phyloP scores from a whole-genome alignment of 371 early-diverging fungal genomes.

The Quaeritorhiza haematococci region DNA sequence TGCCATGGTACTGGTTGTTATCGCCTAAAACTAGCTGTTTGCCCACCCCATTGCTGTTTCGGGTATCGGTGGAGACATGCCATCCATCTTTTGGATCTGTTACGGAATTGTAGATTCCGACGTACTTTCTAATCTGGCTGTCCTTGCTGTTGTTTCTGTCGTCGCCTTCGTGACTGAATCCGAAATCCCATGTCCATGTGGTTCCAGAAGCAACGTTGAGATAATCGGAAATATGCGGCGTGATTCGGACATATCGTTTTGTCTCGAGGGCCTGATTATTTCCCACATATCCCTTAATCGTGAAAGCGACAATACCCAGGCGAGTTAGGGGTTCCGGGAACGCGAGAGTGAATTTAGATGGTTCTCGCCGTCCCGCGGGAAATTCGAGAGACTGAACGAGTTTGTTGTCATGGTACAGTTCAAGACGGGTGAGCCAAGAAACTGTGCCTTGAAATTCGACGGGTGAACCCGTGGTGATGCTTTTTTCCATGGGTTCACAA shows the following conservation, averaged over 20 bases:
- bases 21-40: too few relatives aligned
- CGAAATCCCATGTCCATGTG: slow-evolving; percentile 6
- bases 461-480: too few relatives aligned
- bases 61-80: too few relatives aligned
- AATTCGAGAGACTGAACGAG: not conserved
- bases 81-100: too few relatives aligned
- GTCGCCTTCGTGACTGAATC: too few relatives aligned
- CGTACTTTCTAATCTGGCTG: not conserved
- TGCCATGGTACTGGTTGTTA: too few relatives aligned
- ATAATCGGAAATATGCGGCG: slow-evolving; percentile 4
- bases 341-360: not conserved
- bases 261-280: slow-evolving; percentile 16
- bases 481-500: too few relatives aligned
- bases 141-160: not conserved
- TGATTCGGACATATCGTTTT: slow-evolving; percentile 1
- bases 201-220: too few relatives aligned
- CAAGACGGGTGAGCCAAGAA: not conserved
- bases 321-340: not conserved
- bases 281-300: not conserved
- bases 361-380: not conserved
- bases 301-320: slow-evolving; percentile 6
- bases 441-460: too few relatives aligned
- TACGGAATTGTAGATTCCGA: too few relatives aligned
- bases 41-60: too few relatives aligned
- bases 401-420: not conserved